phyloP scores from a whole-genome alignment of 2,329 filamentous ascomycete genomes.

The Arthrobotrys megalospora region DNA sequence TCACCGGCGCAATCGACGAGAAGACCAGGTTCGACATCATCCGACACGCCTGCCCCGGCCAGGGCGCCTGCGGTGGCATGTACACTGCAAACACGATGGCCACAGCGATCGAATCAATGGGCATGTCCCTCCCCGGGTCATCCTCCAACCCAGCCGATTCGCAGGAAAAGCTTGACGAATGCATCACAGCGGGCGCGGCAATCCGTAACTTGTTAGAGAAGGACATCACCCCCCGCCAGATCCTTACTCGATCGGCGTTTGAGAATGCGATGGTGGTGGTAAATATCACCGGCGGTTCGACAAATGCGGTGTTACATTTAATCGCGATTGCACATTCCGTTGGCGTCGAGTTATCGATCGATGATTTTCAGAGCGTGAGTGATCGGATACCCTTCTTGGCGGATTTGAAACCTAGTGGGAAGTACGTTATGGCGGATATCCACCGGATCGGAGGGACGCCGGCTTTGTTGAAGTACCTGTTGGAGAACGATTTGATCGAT shows the following conservation, averaged over 20 bases:
- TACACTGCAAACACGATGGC: constrained; percentile 85
- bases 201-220: constrained; percentile 82
- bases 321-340: constrained; percentile 87
- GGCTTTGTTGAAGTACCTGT: constrained; percentile 73
- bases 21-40: constrained; percentile 95
- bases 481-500: constrained; percentile 74
- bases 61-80: constrained; percentile 89
- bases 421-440: constrained; percentile 75
- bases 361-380: constrained; percentile 87
- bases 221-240: constrained; percentile 82
- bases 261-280: constrained; percentile 88
- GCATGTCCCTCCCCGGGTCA: constrained; percentile 85
- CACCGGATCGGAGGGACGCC: constrained; percentile 74
- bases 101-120: constrained; percentile 80
- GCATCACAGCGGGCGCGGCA: constrained; percentile 78
- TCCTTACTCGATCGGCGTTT: constrained; percentile 84
- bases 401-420: constrained; percentile 83
- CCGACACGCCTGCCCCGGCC: constrained; percentile 87
- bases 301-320: constrained; percentile 86
- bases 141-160: constrained; percentile 85
- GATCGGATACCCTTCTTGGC: constrained; percentile 85
- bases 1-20: constrained; percentile 84
- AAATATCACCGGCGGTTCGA: constrained; percentile 86
- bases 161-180: constrained; percentile 80
- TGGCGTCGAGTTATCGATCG: constrained; percentile 84